Evolutionary conservation across 345 rosid species (phyloP).

Genomic region (Brassica nigra): DNA sequence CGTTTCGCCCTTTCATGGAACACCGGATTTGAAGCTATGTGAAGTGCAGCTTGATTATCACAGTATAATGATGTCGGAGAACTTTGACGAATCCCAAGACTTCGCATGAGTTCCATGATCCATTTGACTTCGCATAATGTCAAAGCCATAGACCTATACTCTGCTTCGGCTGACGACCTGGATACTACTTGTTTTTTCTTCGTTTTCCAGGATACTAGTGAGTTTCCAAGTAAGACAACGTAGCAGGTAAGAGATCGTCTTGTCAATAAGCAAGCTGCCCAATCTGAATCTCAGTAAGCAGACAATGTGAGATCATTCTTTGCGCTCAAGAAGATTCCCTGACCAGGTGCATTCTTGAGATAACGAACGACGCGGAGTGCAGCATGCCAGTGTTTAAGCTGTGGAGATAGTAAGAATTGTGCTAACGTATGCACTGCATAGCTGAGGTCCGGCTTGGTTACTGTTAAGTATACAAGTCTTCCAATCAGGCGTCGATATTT

Average conservation of each 20-base stretch:
- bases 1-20: no score
- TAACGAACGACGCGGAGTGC: not conserved
- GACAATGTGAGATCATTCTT: not conserved
- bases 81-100: not conserved
- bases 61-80: no score
- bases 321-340: not conserved
- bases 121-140: not conserved
- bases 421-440: not conserved
- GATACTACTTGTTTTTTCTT: not conserved
- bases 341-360: not conserved
- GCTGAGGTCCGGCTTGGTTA: no score
- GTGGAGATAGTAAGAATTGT: not conserved
- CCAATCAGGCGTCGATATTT: no score
- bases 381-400: not conserved
- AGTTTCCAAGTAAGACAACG: not conserved
- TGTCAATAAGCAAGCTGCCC: not conserved
- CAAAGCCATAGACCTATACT: not conserved
- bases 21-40: no score
- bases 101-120: not conserved
- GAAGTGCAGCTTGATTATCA: no score
- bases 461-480: no score
- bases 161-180: not conserved
- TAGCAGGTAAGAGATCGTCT: not conserved
- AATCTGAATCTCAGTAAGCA: not conserved
- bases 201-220: not conserved